Base-by-base conservation (phyloP, 176 grass and related monocot species). In the Lolium multiflorum region DNA sequence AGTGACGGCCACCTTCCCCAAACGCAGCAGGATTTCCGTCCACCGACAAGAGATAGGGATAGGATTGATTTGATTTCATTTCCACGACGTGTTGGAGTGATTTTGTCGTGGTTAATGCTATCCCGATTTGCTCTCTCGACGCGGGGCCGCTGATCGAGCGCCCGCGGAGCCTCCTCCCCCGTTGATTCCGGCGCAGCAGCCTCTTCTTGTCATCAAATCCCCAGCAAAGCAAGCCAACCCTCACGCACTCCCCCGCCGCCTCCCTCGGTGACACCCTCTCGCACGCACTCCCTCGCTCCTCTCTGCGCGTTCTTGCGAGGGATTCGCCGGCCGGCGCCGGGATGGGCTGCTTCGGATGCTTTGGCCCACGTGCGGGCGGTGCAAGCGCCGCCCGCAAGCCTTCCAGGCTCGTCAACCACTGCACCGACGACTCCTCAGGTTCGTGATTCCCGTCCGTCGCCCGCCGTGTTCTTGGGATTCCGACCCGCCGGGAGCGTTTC, bases 341-440 rank as follows among this genome's bases (percentile, higher is more conserved):
- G 73, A 98, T 94, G 90, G 88, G 90, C 59, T 98, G 96, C 79
- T 94, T 94, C 72, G 35, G 90, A 13, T 98, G 96, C 76, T 92
- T 96, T 15, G 63, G 43, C 26, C 82, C 84, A 81, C 69, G 86
- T 35, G 71, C 46, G 62, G 73, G 76, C 18, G 76, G 91, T 5
- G 85, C 82, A 26, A 64, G 66, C 66, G 90, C 84, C 52, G 86
- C 85, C 82, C 76, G 85, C 77, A 83, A 52, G 50, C 83, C 77
- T 16, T 81, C 86, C 85, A 69, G 83, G 86, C 86, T 82, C 20
- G 84, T 78, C 76, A 85, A 81, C 71, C 59, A 35, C 31, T 68
- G 73, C 25, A 76, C 73, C 73, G 83, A 90, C 38, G 93, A 95
- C 10, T 50, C 88, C 11, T 86, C 94, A 88, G 94, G 96, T 84